A percentile compares a stretch with the other conserved stretches of the same genome.
phyloP scores from a whole-genome alignment of 73 alveolate genomes.

The Paramecium bursaria region DNA sequence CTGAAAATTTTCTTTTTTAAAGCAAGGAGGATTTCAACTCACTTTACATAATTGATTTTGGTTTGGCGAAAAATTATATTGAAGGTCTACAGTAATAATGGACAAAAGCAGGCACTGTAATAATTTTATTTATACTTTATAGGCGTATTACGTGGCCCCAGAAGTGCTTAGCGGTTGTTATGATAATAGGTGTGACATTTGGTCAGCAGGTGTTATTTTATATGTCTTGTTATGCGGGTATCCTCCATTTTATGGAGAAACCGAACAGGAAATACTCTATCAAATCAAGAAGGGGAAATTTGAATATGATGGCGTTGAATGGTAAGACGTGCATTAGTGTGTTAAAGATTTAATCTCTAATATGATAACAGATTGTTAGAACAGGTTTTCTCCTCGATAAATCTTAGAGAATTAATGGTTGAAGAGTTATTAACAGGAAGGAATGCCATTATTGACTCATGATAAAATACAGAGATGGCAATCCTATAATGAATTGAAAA shows the following conservation, averaged over 20 bases:
- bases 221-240: conserved; percentile 75
- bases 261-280: conserved; percentile 72
- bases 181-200: conserved; percentile 76
- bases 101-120: conserved; percentile 73
- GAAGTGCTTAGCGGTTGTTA: conserved; percentile 73
- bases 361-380: conserved; percentile 63
- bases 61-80: background rate
- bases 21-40: conserved; percentile 43
- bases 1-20: conserved; percentile 53
- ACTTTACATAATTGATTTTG: conserved; percentile 43
- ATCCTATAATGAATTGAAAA: conserved; percentile 4
- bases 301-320: conserved; percentile 74
- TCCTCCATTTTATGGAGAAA: conserved; percentile 78
- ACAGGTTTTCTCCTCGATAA: conserved; percentile 16
- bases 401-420: conserved; percentile 44
- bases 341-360: conserved; percentile 76
- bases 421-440: background rate
- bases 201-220: conserved; percentile 78
- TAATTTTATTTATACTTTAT: background rate
- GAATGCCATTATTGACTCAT: background rate
- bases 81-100: conserved; percentile 18
- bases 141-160: conserved; percentile 79
- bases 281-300: conserved; percentile 65
- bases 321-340: conserved; percentile 63
- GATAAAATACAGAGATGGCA: background rate